These are phyloP conservation scores for Coemansia furcata DNA, from an alignment of 192 early-diverging fungal genomes.

Conservation along the genomic window DNA sequence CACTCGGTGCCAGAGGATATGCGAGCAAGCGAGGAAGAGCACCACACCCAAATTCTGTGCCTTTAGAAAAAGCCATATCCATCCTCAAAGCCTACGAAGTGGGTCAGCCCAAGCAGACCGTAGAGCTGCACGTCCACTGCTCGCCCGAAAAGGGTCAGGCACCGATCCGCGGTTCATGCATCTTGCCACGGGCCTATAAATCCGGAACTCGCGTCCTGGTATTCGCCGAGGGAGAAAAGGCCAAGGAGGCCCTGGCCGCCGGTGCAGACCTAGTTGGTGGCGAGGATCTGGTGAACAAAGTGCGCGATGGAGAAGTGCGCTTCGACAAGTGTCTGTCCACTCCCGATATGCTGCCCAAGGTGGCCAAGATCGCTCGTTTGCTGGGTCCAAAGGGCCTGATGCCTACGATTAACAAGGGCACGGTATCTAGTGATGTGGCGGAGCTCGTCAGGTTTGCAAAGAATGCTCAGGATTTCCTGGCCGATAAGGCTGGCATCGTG, in stretches of 20 bases:
- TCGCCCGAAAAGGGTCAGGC: conserved; percentile 72
- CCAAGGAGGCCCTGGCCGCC: conserved; percentile 73
- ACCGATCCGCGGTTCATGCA: conserved; percentile 78
- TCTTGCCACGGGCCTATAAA: conserved; percentile 66
- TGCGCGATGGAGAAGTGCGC: conserved; percentile 59
- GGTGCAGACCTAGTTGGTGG: conserved; percentile 86
- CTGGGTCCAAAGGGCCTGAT: conserved; percentile 96
- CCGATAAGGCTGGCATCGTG: conserved; percentile 70
- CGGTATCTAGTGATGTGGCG: conserved; percentile 76
- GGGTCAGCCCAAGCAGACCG: conserved; percentile 57
- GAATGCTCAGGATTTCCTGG: conserved; percentile 72
- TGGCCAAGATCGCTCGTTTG: conserved; percentile 83
- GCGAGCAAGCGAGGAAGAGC: conserved; percentile 16
- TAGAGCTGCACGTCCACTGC: conserved; percentile 71
- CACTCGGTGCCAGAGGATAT: not conserved
- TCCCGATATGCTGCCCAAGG: conserved; percentile 82
- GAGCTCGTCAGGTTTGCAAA: conserved; percentile 62
- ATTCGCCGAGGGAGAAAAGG: conserved; percentile 84
- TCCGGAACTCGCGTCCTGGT: conserved; percentile 62
- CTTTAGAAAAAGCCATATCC: conserved; percentile 49
- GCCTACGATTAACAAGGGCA: conserved; percentile 85
- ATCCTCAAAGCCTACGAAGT: conserved; percentile 67
- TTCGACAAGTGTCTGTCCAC: conserved; percentile 89
- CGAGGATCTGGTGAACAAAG: conserved; percentile 76
- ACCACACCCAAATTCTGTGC: conserved; percentile 53